Conservation (phyloP, 495 filamentous ascomycete genomes). For the Penicillium robsamsonii region DNA sequence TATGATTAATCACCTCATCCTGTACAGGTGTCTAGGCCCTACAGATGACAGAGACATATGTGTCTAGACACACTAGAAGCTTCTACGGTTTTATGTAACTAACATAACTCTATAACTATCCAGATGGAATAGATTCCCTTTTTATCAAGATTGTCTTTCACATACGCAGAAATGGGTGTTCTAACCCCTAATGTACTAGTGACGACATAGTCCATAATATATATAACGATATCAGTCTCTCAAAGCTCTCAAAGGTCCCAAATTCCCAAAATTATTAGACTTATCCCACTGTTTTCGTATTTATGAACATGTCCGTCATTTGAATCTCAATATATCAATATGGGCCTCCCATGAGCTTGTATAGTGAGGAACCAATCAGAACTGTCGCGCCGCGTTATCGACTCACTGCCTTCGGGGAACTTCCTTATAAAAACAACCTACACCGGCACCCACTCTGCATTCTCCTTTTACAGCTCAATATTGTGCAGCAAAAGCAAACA, state of each 20-base stretch:
- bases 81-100: neutral
- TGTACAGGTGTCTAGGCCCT: neutral
- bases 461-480: neutral
- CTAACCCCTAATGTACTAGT: neutral
- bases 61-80: neutral
- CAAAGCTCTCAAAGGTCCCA: neutral
- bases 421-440: neutral
- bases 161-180: neutral
- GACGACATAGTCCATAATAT: neutral
- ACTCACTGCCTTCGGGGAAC: constrained; percentile 22
- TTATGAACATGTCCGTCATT: neutral
- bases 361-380: neutral
- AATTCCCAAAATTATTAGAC: no score
- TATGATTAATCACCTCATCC: neutral
- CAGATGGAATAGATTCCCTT: neutral
- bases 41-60: neutral
- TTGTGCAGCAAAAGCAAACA: constrained; percentile 12
- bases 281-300: neutral
- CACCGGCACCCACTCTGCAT: neutral
- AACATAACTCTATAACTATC: neutral
- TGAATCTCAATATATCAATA: neutral
- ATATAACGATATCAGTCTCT: neutral
- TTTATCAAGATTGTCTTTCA: neutral
- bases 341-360: neutral
- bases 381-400: constrained; percentile 29